A percentile compares a stretch with the other conserved stretches of the same genome.
phyloP scores from a whole-genome alignment of 225 moss, liverwort and hornwort genomes.

The Physcomitrium patens region DNA sequence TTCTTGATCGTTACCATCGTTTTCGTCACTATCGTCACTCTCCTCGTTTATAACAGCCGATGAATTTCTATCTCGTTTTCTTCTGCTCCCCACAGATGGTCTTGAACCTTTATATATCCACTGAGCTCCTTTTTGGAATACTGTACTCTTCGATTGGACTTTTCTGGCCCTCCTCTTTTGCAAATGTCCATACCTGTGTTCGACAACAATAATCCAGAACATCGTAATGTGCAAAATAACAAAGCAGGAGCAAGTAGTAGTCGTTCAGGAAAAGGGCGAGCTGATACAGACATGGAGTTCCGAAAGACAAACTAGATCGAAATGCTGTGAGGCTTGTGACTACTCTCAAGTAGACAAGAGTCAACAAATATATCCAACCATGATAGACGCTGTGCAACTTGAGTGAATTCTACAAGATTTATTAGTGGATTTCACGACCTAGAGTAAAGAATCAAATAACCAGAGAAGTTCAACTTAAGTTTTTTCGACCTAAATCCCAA shows the following conservation, averaged over 20 bases:
- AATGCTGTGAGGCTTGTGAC: constrained; percentile 20
- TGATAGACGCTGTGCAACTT: background rate
- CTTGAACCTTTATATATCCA: constrained; percentile 72
- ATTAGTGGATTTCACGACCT: background rate
- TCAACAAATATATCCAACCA: background rate
- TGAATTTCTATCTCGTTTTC: constrained; percentile 52
- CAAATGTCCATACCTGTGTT: constrained; percentile 50
- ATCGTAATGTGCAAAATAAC: constrained; percentile 26
- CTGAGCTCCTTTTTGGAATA: constrained; percentile 68
- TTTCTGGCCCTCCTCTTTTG: constrained; percentile 67
- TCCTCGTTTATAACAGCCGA: constrained; percentile 52
- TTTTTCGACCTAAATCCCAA: background rate
- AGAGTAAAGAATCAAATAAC: background rate
- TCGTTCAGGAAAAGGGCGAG: constrained; percentile 10
- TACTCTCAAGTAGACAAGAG: constrained; percentile 10
- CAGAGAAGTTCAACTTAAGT: background rate
- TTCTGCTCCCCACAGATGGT: constrained; percentile 63
- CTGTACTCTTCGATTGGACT: constrained; percentile 60
- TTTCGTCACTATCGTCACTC: constrained; percentile 74
- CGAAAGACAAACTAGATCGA: constrained; percentile 12
- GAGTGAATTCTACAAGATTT: background rate
- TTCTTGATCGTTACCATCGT: constrained; percentile 63
- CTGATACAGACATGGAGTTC: constrained; percentile 6
- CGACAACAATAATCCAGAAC: background rate
- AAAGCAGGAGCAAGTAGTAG: constrained; percentile 14